These are phyloP conservation scores for Tetramitus jugosus DNA, from an alignment of 208 protist species.

Conservation along the genomic window DNA sequence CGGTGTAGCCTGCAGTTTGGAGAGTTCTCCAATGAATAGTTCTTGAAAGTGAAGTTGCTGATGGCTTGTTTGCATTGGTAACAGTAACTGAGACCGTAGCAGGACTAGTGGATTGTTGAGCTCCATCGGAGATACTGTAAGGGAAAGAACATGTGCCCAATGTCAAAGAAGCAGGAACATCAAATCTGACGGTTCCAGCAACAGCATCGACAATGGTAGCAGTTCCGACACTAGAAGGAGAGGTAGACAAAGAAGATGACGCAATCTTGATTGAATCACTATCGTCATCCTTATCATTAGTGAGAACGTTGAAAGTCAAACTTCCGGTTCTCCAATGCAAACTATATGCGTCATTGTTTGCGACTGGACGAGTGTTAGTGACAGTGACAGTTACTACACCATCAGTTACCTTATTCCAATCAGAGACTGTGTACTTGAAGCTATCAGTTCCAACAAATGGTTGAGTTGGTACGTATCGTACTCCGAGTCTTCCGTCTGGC, in stretches of 20 bases:
- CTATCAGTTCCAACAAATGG: neutral
- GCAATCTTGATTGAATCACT: neutral
- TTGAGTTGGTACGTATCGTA: neutral
- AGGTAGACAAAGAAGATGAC: too few relatives aligned
- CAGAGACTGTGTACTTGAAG: neutral
- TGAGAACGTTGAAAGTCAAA: too few relatives aligned
- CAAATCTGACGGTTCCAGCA: too few relatives aligned
- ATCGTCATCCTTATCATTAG: neutral
- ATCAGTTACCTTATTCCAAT: neutral
- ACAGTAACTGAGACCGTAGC: neutral
- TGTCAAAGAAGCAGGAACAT: neutral
- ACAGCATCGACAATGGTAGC: neutral
- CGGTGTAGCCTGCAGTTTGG: neutral
- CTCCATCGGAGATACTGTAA: neutral
- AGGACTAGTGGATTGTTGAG: neutral
- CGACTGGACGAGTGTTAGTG: neutral
- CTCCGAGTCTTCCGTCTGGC: neutral
- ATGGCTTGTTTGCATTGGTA: neutral
- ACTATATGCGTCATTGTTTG: too few relatives aligned
- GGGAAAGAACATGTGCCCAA: neutral
- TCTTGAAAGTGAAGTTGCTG: neutral
- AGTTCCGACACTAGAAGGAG: neutral
- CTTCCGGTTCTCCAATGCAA: too few relatives aligned
- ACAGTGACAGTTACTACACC: neutral
- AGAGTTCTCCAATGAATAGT: conserved; percentile 1